Conservation (phyloP, 495 filamentous ascomycete species). For the Aspergillus avenaceus region DNA sequence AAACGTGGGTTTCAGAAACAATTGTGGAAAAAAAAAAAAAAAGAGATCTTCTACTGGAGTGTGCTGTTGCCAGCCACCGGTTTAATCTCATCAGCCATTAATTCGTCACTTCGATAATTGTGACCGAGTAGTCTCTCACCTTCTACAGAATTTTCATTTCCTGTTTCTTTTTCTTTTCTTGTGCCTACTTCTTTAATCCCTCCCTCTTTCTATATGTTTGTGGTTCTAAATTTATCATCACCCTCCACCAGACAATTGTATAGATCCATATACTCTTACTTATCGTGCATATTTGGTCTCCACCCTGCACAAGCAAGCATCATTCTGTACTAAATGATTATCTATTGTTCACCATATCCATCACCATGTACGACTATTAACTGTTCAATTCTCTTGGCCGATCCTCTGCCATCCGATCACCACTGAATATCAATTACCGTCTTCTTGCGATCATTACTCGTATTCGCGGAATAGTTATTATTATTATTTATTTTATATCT, state of each 20-base stretch:
- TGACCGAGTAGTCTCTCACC: too few species aligned
- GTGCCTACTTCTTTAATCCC: background rate
- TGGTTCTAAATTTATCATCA: background rate
- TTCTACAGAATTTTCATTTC: background rate
- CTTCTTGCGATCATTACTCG: background rate
- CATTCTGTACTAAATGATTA: background rate
- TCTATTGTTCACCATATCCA: background rate
- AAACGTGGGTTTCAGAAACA: too few species aligned
- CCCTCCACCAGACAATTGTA: background rate
- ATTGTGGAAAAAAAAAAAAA: too few species aligned
- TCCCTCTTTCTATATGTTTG: background rate
- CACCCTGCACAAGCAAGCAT: background rate
- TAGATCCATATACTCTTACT: background rate
- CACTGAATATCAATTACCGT: background rate
- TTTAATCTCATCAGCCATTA: conserved; percentile 10
- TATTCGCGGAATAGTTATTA: background rate
- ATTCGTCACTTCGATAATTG: conserved; percentile 15
- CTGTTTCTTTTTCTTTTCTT: conserved; percentile 10
- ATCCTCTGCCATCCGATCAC: background rate
- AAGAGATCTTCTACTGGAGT: conserved; percentile 5
- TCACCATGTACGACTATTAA: background rate
- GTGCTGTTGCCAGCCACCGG: conserved; percentile 19
- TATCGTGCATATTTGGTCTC: background rate
- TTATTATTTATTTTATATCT: background rate
- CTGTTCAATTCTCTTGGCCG: background rate